Conservation (phyloP, 2,329 filamentous ascomycete species). For the Pestalotiopsis sp. region DNA sequence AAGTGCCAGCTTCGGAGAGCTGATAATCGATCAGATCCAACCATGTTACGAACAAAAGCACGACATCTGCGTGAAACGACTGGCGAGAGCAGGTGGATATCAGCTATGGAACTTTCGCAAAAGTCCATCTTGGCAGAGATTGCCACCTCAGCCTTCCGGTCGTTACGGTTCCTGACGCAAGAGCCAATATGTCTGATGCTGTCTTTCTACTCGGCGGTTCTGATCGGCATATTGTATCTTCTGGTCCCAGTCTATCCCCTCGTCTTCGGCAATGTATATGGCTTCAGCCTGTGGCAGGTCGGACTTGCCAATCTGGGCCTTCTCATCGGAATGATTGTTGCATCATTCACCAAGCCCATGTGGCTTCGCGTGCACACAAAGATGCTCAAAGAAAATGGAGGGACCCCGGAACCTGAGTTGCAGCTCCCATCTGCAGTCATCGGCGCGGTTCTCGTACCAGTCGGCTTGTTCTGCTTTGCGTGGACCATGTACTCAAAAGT, state of each 20-base stretch:
- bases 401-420: conserved; percentile 60
- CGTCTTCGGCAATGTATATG: conserved; percentile 56
- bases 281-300: conserved; percentile 58
- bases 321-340: conserved; percentile 62
- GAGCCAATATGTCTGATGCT: conserved; percentile 75
- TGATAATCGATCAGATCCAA: conserved; percentile 47
- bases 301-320: conserved; percentile 69
- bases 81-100: conserved; percentile 73
- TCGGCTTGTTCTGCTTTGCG: conserved; percentile 67
- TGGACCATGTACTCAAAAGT: conserved; percentile 60
- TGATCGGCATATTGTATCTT: conserved; percentile 84
- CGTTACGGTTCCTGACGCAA: conserved; percentile 76
- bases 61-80: conserved; percentile 70
- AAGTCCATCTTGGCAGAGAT: conserved; percentile 68
- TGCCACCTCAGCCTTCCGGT: conserved; percentile 60
- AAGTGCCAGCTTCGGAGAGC: not conserved
- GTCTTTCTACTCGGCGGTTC: conserved; percentile 79
- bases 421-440: conserved; percentile 62
- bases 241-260: conserved; percentile 83
- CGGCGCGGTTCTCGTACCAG: conserved; percentile 60
- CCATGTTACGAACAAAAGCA: conserved; percentile 75
- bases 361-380: conserved; percentile 32
- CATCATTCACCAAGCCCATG: conserved; percentile 19
- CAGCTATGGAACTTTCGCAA: conserved; percentile 73
- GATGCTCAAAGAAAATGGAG: not conserved